A percentile compares a stretch with the other conserved stretches of the same genome.
Evolutionary conservation across 1,139 yeast genomes (phyloP).

Genomic region (Chernovozyma sophiae-reginae): DNA sequence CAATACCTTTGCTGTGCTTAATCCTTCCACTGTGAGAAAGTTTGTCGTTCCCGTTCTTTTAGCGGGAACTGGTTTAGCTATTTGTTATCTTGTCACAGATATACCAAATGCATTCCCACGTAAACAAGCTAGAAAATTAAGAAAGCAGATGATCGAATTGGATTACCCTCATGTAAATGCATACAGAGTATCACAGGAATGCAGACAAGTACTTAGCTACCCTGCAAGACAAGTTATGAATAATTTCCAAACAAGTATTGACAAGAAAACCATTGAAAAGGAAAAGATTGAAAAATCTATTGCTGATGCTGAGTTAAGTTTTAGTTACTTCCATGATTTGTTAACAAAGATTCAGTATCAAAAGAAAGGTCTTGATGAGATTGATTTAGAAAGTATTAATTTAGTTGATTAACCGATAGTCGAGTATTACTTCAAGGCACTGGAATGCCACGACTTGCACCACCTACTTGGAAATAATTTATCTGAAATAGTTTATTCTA

Average conservation of each 20-base stretch:
- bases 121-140: slow-evolving; percentile 72
- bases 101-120: slow-evolving; percentile 87
- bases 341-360: slow-evolving; percentile 47
- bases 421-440: too few species aligned
- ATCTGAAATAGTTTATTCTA: neutral
- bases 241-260: slow-evolving; percentile 68
- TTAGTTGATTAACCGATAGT: slow-evolving; percentile 33
- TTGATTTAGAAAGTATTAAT: slow-evolving; percentile 51
- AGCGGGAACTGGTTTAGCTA: slow-evolving; percentile 53
- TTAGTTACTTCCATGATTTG: slow-evolving; percentile 56
- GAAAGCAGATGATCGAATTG: slow-evolving; percentile 52
- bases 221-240: slow-evolving; percentile 84
- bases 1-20: slow-evolving; percentile 23
- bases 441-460: too few species aligned
- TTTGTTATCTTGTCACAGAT: slow-evolving; percentile 68
- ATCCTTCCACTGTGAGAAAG: slow-evolving; percentile 28
- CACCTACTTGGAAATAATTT: too few species aligned
- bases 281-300: slow-evolving; percentile 51
- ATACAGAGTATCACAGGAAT: slow-evolving; percentile 73
- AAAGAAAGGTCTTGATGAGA: slow-evolving; percentile 39
- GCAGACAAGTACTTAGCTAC: slow-evolving; percentile 71
- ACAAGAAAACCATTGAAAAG: slow-evolving; percentile 58
- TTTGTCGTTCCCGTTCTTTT: slow-evolving; percentile 45
- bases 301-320: slow-evolving; percentile 56
- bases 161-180: slow-evolving; percentile 82